Base-by-base conservation (phyloP, 805 yeast species). In the Schwanniomyces vanrijiae region DNA sequence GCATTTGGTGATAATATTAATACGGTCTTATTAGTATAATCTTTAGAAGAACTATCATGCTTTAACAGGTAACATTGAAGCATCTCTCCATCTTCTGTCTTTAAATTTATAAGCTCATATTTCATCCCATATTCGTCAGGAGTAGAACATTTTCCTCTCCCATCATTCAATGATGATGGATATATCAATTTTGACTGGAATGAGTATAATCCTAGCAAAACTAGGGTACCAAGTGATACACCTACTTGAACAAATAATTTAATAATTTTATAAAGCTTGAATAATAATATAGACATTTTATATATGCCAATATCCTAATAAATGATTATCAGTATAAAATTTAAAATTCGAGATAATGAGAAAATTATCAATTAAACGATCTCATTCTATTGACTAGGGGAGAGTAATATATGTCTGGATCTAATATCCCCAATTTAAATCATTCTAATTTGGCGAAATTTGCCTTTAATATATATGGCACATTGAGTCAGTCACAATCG, bases 1-100 rank as follows among this genome's bases (percentile, higher is more conserved):
- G 97, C 97, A 66, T 92, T 92, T 4, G 98, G 98, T 42, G 90
- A 83, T 43, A 91, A 73, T 18, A 94, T 77, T 21, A 94, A 58
- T 9, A 92, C 77, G 0, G 97, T 88, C 53, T 85, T 87, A 52
- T 79, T 73, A 26, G 76, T 65, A 47, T 82, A 78, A 18, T 47
- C 52, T 3, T 70, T 56, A 3, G 58, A 49, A 10, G 55, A 53
- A 4, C 61, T 55, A 48, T 81, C 80, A 21, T 83, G 86, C 16
- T 76, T 68, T 46, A 89, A 68, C 42, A 80, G 69, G 61, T 72
- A 92, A 20, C 88, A 77, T 49, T 88, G 87, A 28, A 92, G 64
- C 9, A 66, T 73, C 47, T 81, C 85, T 1, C 86, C 87, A 60
- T 92, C 98, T 3, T 66, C 62, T 0, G 98, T 91, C 4, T 63